Evolutionary conservation across 805 yeast genomes (phyloP).

Genomic region (Suhomyces vadensis): DNA sequence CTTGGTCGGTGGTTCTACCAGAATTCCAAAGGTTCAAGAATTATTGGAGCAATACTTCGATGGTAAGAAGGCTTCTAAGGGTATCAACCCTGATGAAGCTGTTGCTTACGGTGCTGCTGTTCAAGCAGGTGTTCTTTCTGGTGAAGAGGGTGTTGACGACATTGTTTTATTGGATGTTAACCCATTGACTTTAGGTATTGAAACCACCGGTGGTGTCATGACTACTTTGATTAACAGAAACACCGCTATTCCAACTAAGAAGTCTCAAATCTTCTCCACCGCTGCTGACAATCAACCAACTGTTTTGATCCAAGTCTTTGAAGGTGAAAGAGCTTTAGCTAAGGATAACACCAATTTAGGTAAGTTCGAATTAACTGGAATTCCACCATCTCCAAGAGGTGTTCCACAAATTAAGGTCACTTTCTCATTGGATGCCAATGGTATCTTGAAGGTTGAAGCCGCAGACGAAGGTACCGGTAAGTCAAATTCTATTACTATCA

Average conservation of each 20-base stretch:
- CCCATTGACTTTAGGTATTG: constrained; percentile 98
- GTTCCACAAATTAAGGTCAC: constrained; percentile 99
- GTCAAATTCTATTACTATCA: constrained; percentile 96
- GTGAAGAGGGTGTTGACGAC: constrained; percentile 95
- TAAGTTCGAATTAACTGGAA: constrained; percentile 96
- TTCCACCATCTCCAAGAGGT: constrained; percentile 98
- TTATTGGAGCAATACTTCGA: constrained; percentile 46
- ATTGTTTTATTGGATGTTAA: constrained; percentile 94
- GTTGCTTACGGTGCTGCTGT: constrained; percentile 82
- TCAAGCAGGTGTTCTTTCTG: constrained; percentile 98
- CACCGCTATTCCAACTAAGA: constrained; percentile 98
- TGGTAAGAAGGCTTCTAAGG: constrained; percentile 50
- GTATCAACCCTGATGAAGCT: constrained; percentile 52
- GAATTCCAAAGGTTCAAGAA: constrained; percentile 52
- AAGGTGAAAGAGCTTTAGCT: constrained; percentile 99
- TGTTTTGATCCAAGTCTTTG: constrained; percentile 98
- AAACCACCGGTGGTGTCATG: constrained; percentile 99
- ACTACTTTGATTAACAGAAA: constrained; percentile 99
- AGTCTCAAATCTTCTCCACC: constrained; percentile 98
- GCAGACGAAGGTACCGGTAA: constrained; percentile 98
- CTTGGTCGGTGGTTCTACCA: constrained; percentile 51
- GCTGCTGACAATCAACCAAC: constrained; percentile 98
- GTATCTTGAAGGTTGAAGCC: constrained; percentile 99
- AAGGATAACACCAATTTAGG: constrained; percentile 96
- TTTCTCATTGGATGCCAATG: constrained; percentile 98